These are phyloP conservation scores for Lolium perenne DNA, from an alignment of 176 grass and related monocot genomes.

Conservation along the genomic window DNA sequence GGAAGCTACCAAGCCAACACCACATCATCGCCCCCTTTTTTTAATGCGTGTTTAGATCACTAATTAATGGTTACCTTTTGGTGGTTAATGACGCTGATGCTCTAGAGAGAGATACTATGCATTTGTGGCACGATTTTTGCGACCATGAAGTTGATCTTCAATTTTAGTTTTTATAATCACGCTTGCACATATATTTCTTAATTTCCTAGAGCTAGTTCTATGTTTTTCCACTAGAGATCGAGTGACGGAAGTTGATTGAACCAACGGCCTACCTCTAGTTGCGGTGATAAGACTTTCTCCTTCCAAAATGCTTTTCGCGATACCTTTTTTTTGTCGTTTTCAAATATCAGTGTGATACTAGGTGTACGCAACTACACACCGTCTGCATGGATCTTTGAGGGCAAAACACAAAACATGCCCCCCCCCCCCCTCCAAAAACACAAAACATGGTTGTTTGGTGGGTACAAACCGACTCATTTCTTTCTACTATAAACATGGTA, in stretches of 20 bases:
- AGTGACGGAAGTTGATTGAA: conserved; percentile 52
- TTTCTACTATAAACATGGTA: no score
- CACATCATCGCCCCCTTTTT: not conserved
- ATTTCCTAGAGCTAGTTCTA: not conserved
- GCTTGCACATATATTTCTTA: not conserved
- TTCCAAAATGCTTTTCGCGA: conserved; percentile 10
- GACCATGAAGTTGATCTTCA: not conserved
- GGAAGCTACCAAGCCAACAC: conserved; percentile 16
- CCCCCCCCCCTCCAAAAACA: no score
- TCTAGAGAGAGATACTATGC: not conserved
- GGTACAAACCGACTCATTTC: no score
- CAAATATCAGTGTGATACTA: conserved; percentile 26
- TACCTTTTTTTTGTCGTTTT: conserved; percentile 14
- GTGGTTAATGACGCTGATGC: conserved; percentile 33
- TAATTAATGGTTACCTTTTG: conserved; percentile 27
- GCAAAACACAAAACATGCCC: no score
- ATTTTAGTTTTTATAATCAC: not conserved
- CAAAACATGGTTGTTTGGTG: no score
- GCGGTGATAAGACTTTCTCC: conserved; percentile 37
- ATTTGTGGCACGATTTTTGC: conserved; percentile 17
- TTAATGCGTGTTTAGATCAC: conserved; percentile 33
- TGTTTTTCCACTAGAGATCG: not conserved
- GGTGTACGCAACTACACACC: not conserved
- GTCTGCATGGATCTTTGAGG: no score
- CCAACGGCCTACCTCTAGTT: conserved; percentile 48